Evolutionary conservation across 257 asterid genomes (phyloP), one percentile per base, ranked within the genome.

Genomic region (Prunella vulgaris): DNA sequence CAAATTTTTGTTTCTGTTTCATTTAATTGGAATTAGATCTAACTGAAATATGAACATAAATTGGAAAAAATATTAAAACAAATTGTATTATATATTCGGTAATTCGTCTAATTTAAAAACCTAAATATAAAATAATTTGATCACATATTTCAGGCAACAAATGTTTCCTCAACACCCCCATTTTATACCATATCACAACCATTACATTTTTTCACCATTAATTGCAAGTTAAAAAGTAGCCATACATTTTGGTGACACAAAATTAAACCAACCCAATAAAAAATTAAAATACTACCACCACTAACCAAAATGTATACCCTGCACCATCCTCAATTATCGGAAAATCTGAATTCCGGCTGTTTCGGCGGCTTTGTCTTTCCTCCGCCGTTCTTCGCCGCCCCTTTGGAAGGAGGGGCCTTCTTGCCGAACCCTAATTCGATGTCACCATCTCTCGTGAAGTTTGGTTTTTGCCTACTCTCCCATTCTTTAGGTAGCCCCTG

Each of bases 351-450:
- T 25, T 81, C 84, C 14, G 84, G 92, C 46, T 79, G 80, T 42
- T 63, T 76, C 24, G 54, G 78, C 38, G 79, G 72, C 54, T 72
- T 72, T 1, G 42, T 46, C 70, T 68, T 75, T 18, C 79, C 83
- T 37, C 82, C 82, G 17, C 81, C 78, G 2, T 18, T 15, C 27
- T 66, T 61, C 1, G 53, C 33, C 8, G 53, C 33, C 8, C 73
- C 71, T 53, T 74, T 75, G n/a, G 24, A 15, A 0, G 77, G 3
- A 62, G 61, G 42, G 52, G 71, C 61, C 27, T 40, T 78, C 73
- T 77, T 83, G 7, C 72, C 82, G 32, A 89, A 85, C 60, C 97
- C 97, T 32, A 87, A 83, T 73, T 89, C 97, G 18, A 92, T 85
- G 63, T 89, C 96, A 18, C 89, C 93, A 40, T 75, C 84, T 4